Percentiles rank a stretch among this genome's conserved stretches.
Evolutionary conservation across 1,284 basidiomycete genomes (phyloP).

Genomic region (Thelephora terrestris): DNA sequence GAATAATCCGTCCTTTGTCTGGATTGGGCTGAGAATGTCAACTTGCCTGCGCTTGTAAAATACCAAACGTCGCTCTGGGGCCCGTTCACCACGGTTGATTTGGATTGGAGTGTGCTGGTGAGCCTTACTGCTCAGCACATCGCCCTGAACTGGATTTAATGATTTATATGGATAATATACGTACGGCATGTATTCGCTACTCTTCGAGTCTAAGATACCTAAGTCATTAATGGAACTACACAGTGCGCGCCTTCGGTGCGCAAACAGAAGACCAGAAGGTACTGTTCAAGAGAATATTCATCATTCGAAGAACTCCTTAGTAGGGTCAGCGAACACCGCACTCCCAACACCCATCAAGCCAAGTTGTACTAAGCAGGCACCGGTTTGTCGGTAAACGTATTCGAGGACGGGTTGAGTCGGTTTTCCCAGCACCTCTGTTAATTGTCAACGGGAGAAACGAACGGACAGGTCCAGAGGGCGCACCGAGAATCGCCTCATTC

Average conservation of each 20-base stretch:
- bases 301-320: conserved; percentile 49
- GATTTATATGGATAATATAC: too few relatives aligned
- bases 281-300: conserved; percentile 2
- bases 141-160: too few relatives aligned
- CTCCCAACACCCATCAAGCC: conserved; percentile 59
- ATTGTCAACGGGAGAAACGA: conserved; percentile 3
- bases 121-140: too few relatives aligned
- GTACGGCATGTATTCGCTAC: neutral
- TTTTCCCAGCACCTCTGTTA: conserved; percentile 63
- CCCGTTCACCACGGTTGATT: too few relatives aligned
- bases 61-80: too few relatives aligned
- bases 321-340: conserved; percentile 73
- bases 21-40: too few relatives aligned
- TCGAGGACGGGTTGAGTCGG: conserved; percentile 65
- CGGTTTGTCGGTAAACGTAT: conserved; percentile 62
- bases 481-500: conserved; percentile 74
- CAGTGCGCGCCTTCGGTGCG: conserved; percentile 3
- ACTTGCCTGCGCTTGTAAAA: too few relatives aligned
- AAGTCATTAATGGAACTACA: neutral
- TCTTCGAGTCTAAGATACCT: neutral
- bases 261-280: neutral
- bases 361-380: conserved; percentile 54
- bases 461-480: conserved; percentile 17
- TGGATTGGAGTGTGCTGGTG: too few relatives aligned
- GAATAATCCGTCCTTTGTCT: too few relatives aligned